Conservation (phyloP, 1,139 yeast species). For the Scheffersomyces titani region DNA sequence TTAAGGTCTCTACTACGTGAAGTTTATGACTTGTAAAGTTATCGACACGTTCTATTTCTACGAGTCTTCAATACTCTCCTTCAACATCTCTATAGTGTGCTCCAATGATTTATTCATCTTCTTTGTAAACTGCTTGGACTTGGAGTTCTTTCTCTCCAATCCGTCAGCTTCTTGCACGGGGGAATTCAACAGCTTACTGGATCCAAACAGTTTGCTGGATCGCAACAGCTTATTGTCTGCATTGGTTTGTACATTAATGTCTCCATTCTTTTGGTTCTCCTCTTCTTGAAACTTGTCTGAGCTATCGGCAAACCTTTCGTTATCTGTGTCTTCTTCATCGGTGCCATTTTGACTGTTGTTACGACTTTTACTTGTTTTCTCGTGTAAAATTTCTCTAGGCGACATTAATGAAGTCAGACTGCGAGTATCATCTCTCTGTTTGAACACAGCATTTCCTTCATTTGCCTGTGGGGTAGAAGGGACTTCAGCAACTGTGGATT, state of each 20-base stretch:
- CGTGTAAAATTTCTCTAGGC: not conserved
- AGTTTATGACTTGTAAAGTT: not conserved
- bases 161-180: conserved; percentile 1
- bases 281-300: not conserved
- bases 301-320: not conserved
- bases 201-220: not conserved
- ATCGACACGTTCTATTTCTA: too few species aligned
- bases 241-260: not conserved
- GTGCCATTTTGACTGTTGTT: not conserved
- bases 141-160: conserved; percentile 9
- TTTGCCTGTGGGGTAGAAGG: not conserved
- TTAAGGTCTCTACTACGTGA: too few species aligned
- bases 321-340: not conserved
- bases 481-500: not conserved
- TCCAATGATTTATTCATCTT: conserved; percentile 37
- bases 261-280: not conserved
- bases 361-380: not conserved
- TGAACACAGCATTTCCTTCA: not conserved
- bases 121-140: conserved; percentile 18
- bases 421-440: not conserved
- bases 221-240: not conserved
- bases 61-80: conserved; percentile 33
- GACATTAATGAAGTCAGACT: not conserved
- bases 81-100: conserved; percentile 42
- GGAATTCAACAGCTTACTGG: not conserved